Conservation (phyloP, 1,284 basidiomycete genomes). For the Cryptococcus sp. region DNA sequence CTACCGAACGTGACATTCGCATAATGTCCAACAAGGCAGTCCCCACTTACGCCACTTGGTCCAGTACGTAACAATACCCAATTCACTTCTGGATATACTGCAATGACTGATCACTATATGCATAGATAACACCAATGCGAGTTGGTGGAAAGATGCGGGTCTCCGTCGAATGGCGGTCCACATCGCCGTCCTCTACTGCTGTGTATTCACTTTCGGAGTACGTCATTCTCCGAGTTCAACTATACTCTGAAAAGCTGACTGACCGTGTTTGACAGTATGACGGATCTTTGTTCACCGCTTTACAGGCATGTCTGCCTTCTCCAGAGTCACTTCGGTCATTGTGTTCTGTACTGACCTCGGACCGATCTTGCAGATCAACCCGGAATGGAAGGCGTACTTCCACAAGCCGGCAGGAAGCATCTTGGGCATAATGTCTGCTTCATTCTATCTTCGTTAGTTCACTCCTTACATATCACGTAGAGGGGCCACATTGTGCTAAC, state of each 20-base stretch:
- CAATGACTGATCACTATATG: too few species aligned
- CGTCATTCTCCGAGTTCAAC: background rate
- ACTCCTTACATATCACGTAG: too few species aligned
- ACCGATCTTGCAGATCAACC: slow-evolving; percentile 12
- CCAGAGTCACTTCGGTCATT: too few species aligned
- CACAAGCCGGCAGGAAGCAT: slow-evolving; percentile 16
- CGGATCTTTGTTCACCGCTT: slow-evolving; percentile 28
- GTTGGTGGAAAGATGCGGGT: slow-evolving; percentile 33
- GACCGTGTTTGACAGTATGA: slow-evolving; percentile 18
- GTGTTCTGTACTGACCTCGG: too few species aligned
- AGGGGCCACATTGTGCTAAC: too few species aligned
- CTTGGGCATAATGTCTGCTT: slow-evolving; percentile 32
- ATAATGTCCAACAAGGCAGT: too few species aligned
- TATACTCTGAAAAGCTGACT: background rate
- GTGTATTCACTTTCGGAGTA: slow-evolving; percentile 28
- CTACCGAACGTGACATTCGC: too few species aligned
- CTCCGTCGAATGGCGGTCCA: slow-evolving; percentile 31
- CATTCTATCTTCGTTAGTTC: slow-evolving; percentile 15
- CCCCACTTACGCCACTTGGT: too few species aligned
- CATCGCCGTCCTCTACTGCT: slow-evolving; percentile 24
- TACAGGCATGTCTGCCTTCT: too few species aligned
- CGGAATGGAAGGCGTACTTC: slow-evolving; percentile 29
- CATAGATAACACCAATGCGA: slow-evolving; percentile 29
- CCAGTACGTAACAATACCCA: too few species aligned
- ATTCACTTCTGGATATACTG: too few species aligned